Evolutionary conservation across 2,329 filamentous ascomycete genomes (phyloP).

Genomic region (Elsinoe perseae): DNA sequence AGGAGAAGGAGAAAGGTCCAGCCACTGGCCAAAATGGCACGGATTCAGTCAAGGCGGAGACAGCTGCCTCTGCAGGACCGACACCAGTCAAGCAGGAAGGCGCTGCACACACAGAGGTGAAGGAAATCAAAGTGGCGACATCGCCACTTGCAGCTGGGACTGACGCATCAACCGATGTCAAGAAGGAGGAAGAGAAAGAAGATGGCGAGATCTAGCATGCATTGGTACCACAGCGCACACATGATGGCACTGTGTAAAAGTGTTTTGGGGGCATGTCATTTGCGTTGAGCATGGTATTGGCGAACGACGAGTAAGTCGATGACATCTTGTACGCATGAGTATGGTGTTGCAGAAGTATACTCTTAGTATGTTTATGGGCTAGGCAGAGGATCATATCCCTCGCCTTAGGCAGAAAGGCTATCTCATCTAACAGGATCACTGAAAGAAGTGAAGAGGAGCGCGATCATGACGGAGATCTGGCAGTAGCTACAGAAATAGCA

Average conservation of each 20-base stretch:
- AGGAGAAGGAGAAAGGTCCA: constrained; percentile 17
- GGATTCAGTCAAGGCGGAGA: background rate
- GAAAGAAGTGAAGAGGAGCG: too few species aligned
- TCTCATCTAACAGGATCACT: too few species aligned
- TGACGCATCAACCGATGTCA: constrained; percentile 9
- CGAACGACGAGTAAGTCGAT: background rate
- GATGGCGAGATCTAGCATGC: constrained; percentile 10
- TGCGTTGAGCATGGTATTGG: constrained; percentile 3
- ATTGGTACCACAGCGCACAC: background rate
- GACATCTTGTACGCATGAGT: constrained; percentile 1
- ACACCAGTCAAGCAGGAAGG: constrained; percentile 12
- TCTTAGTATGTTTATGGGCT: background rate
- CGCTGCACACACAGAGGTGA: constrained; percentile 2
- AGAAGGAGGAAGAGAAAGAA: constrained; percentile 14
- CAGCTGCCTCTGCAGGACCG: background rate
- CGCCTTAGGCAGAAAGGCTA: background rate
- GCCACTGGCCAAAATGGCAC: constrained; percentile 8
- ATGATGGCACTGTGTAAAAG: background rate
- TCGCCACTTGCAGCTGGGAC: background rate
- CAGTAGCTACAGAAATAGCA: too few species aligned
- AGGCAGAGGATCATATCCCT: background rate
- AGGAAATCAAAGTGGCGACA: background rate
- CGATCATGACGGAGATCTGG: too few species aligned
- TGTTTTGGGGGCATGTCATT: background rate
- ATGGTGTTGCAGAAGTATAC: background rate